Evolutionary conservation across 129 eudicot genomes (phyloP).

Genomic region (Sambucus nigra): DNA sequence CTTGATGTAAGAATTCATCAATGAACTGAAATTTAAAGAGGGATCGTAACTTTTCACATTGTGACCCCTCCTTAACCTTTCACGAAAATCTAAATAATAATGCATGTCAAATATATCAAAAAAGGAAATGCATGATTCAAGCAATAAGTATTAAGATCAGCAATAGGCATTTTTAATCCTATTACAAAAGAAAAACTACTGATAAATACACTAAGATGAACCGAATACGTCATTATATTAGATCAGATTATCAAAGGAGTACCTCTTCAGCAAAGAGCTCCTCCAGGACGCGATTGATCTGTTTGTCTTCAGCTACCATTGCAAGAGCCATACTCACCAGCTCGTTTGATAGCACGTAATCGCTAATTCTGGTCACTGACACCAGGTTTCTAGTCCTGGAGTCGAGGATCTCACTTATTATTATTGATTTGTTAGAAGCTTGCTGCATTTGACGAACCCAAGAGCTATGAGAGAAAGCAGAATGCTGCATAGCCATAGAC

Average conservation of each 20-base stretch:
- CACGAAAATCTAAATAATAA: too few species aligned
- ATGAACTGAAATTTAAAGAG: too few species aligned
- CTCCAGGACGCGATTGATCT: conserved; percentile 89
- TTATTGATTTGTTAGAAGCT: conserved; percentile 88
- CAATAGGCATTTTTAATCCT: too few species aligned
- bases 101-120: too few species aligned
- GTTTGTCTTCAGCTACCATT: conserved; percentile 99
- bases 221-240: too few species aligned
- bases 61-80: too few species aligned
- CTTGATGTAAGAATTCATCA: too few species aligned
- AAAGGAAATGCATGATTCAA: too few species aligned
- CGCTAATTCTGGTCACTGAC: conserved; percentile 89
- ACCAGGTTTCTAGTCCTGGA: conserved; percentile 94
- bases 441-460: conserved; percentile 98
- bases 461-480: conserved; percentile 82
- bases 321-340: conserved; percentile 98
- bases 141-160: too few species aligned
- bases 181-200: too few species aligned
- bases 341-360: conserved; percentile 91
- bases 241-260: conserved; percentile 11
- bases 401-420: conserved; percentile 93
- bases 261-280: conserved; percentile 99
- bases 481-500: conserved; percentile 44
- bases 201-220: too few species aligned
- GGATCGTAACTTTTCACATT: too few species aligned